phyloP scores from a whole-genome alignment of 2,329 filamentous ascomycete species.

The Aphanoascus verrucosus region DNA sequence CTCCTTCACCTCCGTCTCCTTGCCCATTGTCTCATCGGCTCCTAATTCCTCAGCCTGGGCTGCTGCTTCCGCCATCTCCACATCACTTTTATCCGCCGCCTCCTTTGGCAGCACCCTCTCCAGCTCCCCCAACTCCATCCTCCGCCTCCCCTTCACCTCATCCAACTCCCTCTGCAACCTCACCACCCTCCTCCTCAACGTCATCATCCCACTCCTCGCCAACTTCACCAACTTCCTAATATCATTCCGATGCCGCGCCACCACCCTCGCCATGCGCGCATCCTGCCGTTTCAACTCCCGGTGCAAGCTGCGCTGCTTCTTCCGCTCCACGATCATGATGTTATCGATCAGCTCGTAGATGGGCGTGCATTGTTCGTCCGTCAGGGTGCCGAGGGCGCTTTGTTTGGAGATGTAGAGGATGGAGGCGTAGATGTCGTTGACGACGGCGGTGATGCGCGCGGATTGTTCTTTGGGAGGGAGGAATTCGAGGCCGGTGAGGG shows the following conservation, averaged over 20 bases:
- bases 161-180: constrained; percentile 13
- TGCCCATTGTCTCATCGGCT: background rate
- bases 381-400: constrained; percentile 20
- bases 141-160: constrained; percentile 3
- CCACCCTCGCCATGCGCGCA: constrained; percentile 16
- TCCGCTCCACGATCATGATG: constrained; percentile 19
- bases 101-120: background rate
- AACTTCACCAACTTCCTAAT: constrained; percentile 17
- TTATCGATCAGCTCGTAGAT: constrained; percentile 22
- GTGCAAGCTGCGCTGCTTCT: constrained; percentile 13
- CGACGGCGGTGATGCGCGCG: constrained; percentile 21
- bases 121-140: background rate
- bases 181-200: constrained; percentile 15
- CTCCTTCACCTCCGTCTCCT: no score
- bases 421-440: constrained; percentile 24
- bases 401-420: constrained; percentile 25
- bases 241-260: constrained; percentile 17
- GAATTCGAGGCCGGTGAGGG: constrained; percentile 19
- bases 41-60: background rate
- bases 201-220: constrained; percentile 15
- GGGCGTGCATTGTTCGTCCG: constrained; percentile 18
- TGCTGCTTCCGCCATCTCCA: background rate
- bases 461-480: constrained; percentile 19
- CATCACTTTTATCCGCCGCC: background rate
- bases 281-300: constrained; percentile 18